These are phyloP conservation scores for Sugiyamaella qingdaonensis DNA, from an alignment of 805 yeast species.

Conservation along the genomic window DNA sequence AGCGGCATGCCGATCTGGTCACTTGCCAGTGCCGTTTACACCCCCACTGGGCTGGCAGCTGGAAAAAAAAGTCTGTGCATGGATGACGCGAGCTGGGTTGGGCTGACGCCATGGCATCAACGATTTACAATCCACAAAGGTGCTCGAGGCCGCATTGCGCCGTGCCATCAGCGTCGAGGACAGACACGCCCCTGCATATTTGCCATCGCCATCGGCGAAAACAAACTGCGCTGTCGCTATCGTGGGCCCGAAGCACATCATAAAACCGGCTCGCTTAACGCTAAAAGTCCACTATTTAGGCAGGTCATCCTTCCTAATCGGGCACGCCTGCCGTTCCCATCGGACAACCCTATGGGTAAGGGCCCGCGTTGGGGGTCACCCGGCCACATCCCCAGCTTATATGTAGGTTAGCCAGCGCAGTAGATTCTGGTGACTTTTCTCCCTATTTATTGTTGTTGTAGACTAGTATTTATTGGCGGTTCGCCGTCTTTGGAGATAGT, in stretches of 20 bases:
- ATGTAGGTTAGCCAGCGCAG: no score
- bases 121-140: neutral
- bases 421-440: no score
- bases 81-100: neutral
- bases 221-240: neutral
- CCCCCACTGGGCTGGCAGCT: no score
- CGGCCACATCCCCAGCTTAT: neutral
- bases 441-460: no score
- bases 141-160: neutral
- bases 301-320: neutral
- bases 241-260: neutral
- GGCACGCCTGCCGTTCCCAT: neutral
- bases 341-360: neutral
- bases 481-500: no score
- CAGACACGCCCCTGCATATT: neutral
- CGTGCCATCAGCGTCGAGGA: neutral
- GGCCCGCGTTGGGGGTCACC: neutral
- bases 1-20: no score
- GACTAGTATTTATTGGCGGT: no score
- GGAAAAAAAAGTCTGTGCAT: neutral
- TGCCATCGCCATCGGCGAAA: neutral
- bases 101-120: neutral
- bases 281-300: neutral
- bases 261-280: neutral
- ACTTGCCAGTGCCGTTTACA: no score